Evolutionary conservation across 2,329 filamentous ascomycete species (phyloP), one percentile per base, ranked within the genome.

Genomic region (Emergomyces pasteurianus): DNA sequence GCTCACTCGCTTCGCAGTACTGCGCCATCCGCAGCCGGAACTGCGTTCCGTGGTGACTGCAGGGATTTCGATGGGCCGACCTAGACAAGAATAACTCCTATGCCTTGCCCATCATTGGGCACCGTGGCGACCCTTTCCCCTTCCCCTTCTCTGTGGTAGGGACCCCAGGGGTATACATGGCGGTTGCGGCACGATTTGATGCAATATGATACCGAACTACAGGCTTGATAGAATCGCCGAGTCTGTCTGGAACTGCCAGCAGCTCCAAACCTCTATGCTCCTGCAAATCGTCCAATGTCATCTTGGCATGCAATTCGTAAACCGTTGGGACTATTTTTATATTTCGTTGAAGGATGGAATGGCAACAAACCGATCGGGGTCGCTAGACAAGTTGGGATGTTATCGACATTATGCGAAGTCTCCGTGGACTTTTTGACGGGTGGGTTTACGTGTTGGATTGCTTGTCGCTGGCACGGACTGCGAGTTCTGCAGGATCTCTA

Each of bases 401-500:
- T 43, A n/a, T 43, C 18, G 18, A 43, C 4, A 12, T 50, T 28
- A 50, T 50, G 26, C 16, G 47, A 60, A 38, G 36, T 36, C 38
- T 56, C 52, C 26, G 40, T 42, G 28, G 34, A 60, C 36, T n/a
- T n/a, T 50, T 54, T 60, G 59, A 57, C 53, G 16, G 59, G 40
- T 42, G 59, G 42, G 43, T 57, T 58, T 57, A 49, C 58, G 31
- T 60, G 53, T 40, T 57, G 50, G 26, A 58, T 60, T 58, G 43
- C 59, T 56, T 60, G 53, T 47, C 42, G 34, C 56, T 60, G 59
- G 53, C 52, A 60, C 28, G 28, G 38, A 36, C 59, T 58, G 26
- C 23, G 59, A 58, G 52, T 60, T 57, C 50, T 60, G 28, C 59
- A 60, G 59, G 43, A 60, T 50, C 31, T 55, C 59, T 60, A 60